Evolutionary conservation across 2,329 filamentous ascomycete species (phyloP).

Genomic region (Ceratocystis diversiconidia): DNA sequence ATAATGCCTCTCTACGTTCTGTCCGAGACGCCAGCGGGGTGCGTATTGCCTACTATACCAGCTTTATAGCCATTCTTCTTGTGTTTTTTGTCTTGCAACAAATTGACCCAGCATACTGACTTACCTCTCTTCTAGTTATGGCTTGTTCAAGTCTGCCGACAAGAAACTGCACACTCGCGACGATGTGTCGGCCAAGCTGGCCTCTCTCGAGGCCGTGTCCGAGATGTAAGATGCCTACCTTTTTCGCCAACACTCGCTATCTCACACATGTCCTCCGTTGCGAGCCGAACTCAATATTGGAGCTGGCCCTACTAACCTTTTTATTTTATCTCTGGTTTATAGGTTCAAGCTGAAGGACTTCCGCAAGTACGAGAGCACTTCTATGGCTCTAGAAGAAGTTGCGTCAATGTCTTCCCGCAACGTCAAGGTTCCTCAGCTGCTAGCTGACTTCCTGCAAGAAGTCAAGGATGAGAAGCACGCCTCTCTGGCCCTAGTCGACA

Average conservation of each 20-base stretch:
- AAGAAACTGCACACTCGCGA: conserved; percentile 93
- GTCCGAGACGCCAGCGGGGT: conserved; percentile 77
- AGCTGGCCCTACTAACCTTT: conserved; percentile 15
- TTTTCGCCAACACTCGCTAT: conserved; percentile 21
- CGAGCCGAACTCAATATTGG: conserved; percentile 1
- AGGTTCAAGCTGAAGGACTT: conserved; percentile 95
- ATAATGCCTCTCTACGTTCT: conserved; percentile 63
- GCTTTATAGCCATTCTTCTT: neutral
- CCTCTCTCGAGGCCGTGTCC: conserved; percentile 70
- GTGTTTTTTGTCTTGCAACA: conserved; percentile 1
- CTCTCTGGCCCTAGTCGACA: conserved; percentile 83
- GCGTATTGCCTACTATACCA: conserved; percentile 26
- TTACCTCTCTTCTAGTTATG: conserved; percentile 50
- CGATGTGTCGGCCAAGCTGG: conserved; percentile 59
- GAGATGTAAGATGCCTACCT: conserved; percentile 49
- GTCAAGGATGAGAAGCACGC: conserved; percentile 98
- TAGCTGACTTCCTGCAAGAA: conserved; percentile 67
- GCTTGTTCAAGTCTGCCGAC: conserved; percentile 94
- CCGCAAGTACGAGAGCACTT: conserved; percentile 90
- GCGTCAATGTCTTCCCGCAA: conserved; percentile 58
- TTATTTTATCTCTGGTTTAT: conserved; percentile 10
- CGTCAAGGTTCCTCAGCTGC: conserved; percentile 83
- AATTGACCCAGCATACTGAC: conserved; percentile 10
- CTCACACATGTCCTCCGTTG: neutral
- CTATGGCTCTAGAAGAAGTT: conserved; percentile 79